These are phyloP conservation scores for Epichloe amarillans DNA, from an alignment of 2,329 filamentous ascomycete genomes.

Conservation along the genomic window DNA sequence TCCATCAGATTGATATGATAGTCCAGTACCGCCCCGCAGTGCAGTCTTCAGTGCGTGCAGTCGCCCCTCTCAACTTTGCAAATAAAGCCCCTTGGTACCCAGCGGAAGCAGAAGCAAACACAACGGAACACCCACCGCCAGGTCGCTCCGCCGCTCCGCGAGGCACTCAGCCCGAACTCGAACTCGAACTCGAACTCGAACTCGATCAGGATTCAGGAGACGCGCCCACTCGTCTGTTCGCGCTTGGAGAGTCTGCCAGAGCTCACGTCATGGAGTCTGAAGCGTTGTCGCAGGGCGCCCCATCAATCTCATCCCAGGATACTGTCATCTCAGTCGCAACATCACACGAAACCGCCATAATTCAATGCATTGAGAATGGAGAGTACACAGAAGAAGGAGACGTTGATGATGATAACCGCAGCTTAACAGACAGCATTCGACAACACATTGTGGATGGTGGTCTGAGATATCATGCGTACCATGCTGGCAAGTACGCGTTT, in stretches of 20 bases:
- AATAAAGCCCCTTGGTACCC: too few relatives aligned
- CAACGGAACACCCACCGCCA: not conserved
- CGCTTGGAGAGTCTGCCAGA: not conserved
- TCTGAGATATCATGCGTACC: slow-evolving; percentile 27
- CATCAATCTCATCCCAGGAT: slow-evolving; percentile 1
- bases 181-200: not conserved
- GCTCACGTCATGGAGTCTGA: not conserved
- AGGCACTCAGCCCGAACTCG: not conserved
- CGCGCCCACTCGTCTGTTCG: not conserved
- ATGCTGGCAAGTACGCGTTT: slow-evolving; percentile 28
- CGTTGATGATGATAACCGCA: slow-evolving; percentile 22
- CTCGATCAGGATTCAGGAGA: not conserved
- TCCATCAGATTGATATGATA: too few relatives aligned
- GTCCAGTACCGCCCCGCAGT: not conserved
- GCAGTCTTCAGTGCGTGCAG: too few relatives aligned
- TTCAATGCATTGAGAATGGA: slow-evolving; percentile 21
- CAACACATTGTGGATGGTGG: slow-evolving; percentile 29
- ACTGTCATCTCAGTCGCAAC: slow-evolving; percentile 18
- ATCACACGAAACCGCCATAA: slow-evolving; percentile 16
- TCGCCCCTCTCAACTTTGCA: too few relatives aligned
- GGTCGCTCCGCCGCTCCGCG: too few relatives aligned
- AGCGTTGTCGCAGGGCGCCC: not conserved
- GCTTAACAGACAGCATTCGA: slow-evolving; percentile 29
- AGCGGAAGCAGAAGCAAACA: not conserved
- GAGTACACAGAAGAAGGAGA: slow-evolving; percentile 12